Percentiles rank a stretch among this genome's conserved stretches.
These are phyloP conservation scores for Didymellaceae sp. DNA, from an alignment of 2,329 filamentous ascomycete species.

Conservation along the genomic window DNA sequence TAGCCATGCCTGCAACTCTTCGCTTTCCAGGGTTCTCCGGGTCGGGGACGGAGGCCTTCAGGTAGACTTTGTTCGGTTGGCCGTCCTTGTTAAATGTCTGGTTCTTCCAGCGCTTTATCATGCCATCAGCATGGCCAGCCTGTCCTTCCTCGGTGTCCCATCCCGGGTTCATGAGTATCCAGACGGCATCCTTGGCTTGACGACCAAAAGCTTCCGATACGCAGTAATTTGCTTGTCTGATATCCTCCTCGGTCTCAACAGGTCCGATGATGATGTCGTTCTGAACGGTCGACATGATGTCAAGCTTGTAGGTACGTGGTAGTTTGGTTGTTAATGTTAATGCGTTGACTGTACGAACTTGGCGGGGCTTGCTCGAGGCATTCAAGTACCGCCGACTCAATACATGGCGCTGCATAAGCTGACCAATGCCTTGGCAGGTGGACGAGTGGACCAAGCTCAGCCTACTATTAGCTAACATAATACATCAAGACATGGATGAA, in stretches of 20 bases:
- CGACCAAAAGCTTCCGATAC: constrained; percentile 56
- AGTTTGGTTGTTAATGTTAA: not conserved
- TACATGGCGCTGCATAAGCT: constrained; percentile 4
- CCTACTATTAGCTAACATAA: constrained; percentile 9
- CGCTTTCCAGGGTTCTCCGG: constrained; percentile 33
- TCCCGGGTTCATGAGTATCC: constrained; percentile 59
- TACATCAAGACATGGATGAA: not conserved
- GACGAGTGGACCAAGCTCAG: constrained; percentile 9
- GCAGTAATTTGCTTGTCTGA: constrained; percentile 41
- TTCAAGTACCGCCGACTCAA: not conserved
- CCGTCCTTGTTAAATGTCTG: constrained; percentile 53
- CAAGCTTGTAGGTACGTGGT: not conserved
- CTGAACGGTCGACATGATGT: constrained; percentile 21
- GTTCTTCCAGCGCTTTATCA: constrained; percentile 53
- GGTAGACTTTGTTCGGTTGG: constrained; percentile 58
- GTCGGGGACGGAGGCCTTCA: constrained; percentile 60
- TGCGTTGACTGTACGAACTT: too few species aligned
- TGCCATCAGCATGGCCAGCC: constrained; percentile 43
- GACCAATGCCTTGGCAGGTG: constrained; percentile 10
- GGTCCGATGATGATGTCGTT: constrained; percentile 24
- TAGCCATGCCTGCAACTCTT: constrained; percentile 59
- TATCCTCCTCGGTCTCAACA: constrained; percentile 32
- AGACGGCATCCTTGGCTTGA: constrained; percentile 60
- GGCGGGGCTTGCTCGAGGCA: not conserved
- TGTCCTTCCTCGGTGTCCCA: constrained; percentile 61